Conservation (phyloP, 106 monocot genomes). For the Acanthochlamys bracteata region DNA sequence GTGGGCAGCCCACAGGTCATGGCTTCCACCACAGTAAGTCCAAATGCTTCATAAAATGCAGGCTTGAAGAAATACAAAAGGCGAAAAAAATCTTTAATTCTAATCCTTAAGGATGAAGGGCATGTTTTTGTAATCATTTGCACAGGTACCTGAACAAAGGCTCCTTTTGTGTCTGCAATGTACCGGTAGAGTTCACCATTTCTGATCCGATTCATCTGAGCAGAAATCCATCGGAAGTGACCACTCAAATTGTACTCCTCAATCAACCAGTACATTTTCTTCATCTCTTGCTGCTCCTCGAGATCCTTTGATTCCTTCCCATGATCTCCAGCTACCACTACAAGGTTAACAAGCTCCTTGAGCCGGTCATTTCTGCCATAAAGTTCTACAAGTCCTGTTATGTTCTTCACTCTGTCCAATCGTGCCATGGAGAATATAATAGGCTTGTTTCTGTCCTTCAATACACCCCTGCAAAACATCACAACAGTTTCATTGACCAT, state of each 20-base stretch:
- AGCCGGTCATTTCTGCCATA: constrained; percentile 52
- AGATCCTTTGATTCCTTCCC: constrained; percentile 55
- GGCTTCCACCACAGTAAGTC: constrained; percentile 61
- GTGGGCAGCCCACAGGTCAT: constrained; percentile 80
- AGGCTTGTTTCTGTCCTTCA: constrained; percentile 59
- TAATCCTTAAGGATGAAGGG: no score
- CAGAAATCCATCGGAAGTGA: constrained; percentile 74
- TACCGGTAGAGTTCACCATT: constrained; percentile 71
- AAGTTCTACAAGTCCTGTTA: constrained; percentile 60
- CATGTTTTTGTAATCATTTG: no score
- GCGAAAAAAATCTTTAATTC: no score
- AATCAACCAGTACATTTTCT: constrained; percentile 59
- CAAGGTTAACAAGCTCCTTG: constrained; percentile 59
- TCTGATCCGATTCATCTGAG: constrained; percentile 71
- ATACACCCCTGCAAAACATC: constrained; percentile 30
- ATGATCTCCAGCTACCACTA: constrained; percentile 69
- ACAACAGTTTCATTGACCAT: no score
- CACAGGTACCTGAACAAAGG: constrained; percentile 51
- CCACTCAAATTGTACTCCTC: constrained; percentile 63
- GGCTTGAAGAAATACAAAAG: constrained; percentile 29
- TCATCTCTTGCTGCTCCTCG: constrained; percentile 61
- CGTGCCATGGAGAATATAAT: constrained; percentile 86
- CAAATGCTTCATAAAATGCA: constrained; percentile 73
- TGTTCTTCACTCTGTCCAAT: constrained; percentile 71
- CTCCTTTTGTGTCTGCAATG: constrained; percentile 57